A percentile compares a stretch with the other conserved stretches of the same genome.
phyloP scores from a whole-genome alignment of 2,329 filamentous ascomycete species.

The Cordyceps fumosorosea region DNA sequence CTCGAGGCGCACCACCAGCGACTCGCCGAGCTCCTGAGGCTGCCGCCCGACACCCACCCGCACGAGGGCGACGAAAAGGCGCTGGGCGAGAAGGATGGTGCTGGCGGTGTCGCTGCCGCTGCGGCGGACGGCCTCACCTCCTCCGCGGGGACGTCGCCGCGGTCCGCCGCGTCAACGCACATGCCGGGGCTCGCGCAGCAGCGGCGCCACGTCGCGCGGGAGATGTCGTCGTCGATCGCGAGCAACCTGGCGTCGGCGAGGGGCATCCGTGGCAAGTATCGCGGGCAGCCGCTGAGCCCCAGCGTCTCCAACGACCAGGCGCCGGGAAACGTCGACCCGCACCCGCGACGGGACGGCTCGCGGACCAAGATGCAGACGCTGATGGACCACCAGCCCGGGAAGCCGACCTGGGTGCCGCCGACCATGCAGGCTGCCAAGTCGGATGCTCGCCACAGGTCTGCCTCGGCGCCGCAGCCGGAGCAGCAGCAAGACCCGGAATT shows the following conservation, averaged over 20 bases:
- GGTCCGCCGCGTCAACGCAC: conserved; percentile 21
- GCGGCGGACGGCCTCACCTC: neutral
- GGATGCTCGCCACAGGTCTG: conserved; percentile 20
- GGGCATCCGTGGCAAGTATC: conserved; percentile 63
- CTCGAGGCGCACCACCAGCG: conserved; percentile 83
- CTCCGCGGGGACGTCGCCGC: conserved; percentile 18
- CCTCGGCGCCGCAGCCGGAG: conserved; percentile 20
- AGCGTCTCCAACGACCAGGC: conserved; percentile 69
- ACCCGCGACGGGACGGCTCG: conserved; percentile 43
- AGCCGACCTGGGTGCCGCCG: conserved; percentile 48
- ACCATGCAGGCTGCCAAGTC: conserved; percentile 26
- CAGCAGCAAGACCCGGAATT: conserved; percentile 19
- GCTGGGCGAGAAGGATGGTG: conserved; percentile 9
- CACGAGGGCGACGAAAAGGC: conserved; percentile 25
- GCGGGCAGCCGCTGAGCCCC: conserved; percentile 62
- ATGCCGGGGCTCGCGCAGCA: conserved; percentile 32
- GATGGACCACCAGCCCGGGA: conserved; percentile 44
- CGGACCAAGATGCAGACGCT: conserved; percentile 49
- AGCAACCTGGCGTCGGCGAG: conserved; percentile 81
- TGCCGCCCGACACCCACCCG: conserved; percentile 45
- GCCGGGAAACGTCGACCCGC: conserved; percentile 60
- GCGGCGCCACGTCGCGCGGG: conserved; percentile 53
- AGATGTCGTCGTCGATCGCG: conserved; percentile 75
- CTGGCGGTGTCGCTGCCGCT: neutral
- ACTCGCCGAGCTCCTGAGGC: conserved; percentile 73